These are phyloP conservation scores for Termitomyces sp. DNA, from an alignment of 768 basidiomycete species.

Conservation along the genomic window DNA sequence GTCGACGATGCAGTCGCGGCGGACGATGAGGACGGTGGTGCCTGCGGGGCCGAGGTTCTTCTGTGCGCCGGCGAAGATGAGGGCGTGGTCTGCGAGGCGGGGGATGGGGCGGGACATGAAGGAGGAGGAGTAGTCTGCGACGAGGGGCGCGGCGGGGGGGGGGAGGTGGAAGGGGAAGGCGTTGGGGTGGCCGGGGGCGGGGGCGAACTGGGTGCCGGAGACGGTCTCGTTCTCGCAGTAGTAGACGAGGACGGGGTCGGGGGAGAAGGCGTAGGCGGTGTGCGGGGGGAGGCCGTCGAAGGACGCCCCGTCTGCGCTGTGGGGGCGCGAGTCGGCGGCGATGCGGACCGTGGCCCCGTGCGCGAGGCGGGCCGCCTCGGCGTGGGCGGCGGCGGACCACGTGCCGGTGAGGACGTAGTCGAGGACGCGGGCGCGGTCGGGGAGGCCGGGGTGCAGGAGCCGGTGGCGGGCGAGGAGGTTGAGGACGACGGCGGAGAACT, in stretches of 20 bases:
- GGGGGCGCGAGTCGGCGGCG: conserved; percentile 61
- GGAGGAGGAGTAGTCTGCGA: conserved; percentile 93
- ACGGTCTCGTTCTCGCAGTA: conserved; percentile 99
- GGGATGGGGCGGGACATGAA: conserved; percentile 96
- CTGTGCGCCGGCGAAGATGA: conserved; percentile 96
- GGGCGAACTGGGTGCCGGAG: conserved; percentile 82
- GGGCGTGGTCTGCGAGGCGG: conserved; percentile 79
- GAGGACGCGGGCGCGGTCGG: conserved; percentile 49
- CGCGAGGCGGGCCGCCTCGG: conserved; percentile 74
- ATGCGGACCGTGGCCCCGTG: conserved; percentile 52
- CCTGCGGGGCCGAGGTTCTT: conserved; percentile 98
- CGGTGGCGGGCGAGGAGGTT: conserved; percentile 87
- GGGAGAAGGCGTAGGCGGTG: conserved; percentile 67
- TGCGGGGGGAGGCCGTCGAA: conserved; percentile 79
- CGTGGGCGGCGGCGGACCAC: conserved; percentile 84
- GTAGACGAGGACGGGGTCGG: conserved; percentile 85
- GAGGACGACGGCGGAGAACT: conserved; percentile 89
- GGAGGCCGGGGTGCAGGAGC: conserved; percentile 59
- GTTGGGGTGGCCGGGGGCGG: conserved; percentile 36
- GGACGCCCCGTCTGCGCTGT: conserved; percentile 59
- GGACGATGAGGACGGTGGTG: conserved; percentile 86
- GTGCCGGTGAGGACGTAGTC: conserved; percentile 93
- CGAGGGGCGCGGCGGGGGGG: conserved; percentile 67
- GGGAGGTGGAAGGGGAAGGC: conserved; percentile 84
- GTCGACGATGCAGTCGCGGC: conserved; percentile 91